phyloP scores from a whole-genome alignment of 176 grass and related monocot genomes.

The Neostapfia colusana region DNA sequence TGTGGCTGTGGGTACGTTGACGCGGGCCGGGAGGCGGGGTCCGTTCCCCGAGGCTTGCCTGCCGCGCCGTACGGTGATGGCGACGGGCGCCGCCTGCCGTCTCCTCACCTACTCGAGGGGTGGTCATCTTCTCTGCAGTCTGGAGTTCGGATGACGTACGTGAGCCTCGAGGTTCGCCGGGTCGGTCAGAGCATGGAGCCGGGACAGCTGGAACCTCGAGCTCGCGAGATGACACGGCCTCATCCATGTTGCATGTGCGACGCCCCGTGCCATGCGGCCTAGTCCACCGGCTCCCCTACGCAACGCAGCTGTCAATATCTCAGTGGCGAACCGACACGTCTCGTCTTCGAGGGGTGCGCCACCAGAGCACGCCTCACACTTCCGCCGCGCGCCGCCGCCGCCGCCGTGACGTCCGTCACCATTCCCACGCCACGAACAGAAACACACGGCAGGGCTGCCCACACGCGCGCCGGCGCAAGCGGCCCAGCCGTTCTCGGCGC shows the following conservation, averaged over 20 bases:
- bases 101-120: no score
- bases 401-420: neutral
- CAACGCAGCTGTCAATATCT: no score
- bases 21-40: no score
- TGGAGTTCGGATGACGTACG: neutral
- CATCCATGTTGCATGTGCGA: neutral
- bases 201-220: neutral
- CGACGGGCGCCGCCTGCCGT: neutral
- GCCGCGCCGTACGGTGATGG: slow-evolving; percentile 4
- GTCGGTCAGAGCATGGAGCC: neutral
- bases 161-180: neutral
- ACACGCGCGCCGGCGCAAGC: neutral
- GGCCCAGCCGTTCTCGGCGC: slow-evolving; percentile 5
- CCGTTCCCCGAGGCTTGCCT: neutral
- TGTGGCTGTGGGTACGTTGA: no score
- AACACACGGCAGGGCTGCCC: no score
- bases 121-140: no score
- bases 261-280: neutral
- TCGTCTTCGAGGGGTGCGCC: no score
- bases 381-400: slow-evolving; percentile 13
- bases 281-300: no score
- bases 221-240: neutral
- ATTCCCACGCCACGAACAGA: neutral
- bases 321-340: no score
- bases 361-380: neutral